phyloP scores from a whole-genome alignment of 805 yeast species.

The Zygosaccharomyces bailii region DNA sequence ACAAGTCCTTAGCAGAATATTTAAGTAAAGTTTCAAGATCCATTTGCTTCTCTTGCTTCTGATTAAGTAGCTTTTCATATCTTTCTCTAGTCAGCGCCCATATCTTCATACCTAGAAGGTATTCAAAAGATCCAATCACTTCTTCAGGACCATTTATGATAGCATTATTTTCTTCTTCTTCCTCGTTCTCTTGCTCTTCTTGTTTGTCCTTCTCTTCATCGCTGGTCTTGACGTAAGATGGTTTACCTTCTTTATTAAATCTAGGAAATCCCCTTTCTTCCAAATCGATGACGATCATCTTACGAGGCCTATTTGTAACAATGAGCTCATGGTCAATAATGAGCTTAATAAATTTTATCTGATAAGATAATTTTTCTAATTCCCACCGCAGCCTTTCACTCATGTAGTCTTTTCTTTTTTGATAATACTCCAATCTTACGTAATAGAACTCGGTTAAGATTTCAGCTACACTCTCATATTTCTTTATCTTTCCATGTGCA shows the following conservation, averaged over 20 bases:
- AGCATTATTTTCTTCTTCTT: conserved; percentile 35
- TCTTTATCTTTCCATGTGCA: conserved; percentile 79
- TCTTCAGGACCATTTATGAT: conserved; percentile 46
- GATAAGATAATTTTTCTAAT: conserved; percentile 69
- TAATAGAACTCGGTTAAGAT: conserved; percentile 81
- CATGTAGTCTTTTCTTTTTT: conserved; percentile 81
- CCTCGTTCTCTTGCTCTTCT: conserved; percentile 42
- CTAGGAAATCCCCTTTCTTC: conserved; percentile 66
- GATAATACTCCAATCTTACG: conserved; percentile 85
- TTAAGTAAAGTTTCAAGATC: conserved; percentile 66
- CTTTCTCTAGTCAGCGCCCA: conserved; percentile 92
- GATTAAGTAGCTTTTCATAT: conserved; percentile 72
- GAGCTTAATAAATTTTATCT: conserved; percentile 87
- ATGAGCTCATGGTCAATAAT: conserved; percentile 71
- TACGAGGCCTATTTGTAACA: conserved; percentile 73
- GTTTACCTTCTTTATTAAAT: conserved; percentile 66
- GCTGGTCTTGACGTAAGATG: conserved; percentile 46
- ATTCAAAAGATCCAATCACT: conserved; percentile 69
- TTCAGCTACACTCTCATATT: conserved; percentile 69
- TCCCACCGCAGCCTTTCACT: conserved; percentile 67
- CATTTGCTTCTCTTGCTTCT: conserved; percentile 65
- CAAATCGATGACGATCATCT: conserved; percentile 59
- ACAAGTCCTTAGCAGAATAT: conserved; percentile 77
- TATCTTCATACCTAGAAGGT: conserved; percentile 84
- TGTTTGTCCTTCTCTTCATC: conserved; percentile 36